A percentile compares a stretch with the other conserved stretches of the same genome.
Conservation (phyloP, 495 filamentous ascomycete genomes). For the Penicillium samsonianum region DNA sequence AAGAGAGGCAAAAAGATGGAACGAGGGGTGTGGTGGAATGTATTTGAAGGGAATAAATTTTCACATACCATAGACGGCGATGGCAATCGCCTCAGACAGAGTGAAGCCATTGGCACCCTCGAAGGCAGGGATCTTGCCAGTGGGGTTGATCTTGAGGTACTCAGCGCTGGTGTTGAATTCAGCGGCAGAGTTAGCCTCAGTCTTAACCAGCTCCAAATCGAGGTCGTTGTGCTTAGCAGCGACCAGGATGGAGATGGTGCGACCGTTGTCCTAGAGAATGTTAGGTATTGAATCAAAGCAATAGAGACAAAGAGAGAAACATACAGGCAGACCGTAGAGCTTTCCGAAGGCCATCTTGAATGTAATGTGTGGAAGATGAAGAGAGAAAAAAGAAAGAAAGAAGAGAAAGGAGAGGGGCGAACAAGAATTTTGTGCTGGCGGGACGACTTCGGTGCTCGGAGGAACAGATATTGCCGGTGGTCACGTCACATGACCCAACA, state of each 20-base stretch:
- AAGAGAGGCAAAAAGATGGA: conserved; percentile 13
- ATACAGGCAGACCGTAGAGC: conserved; percentile 84
- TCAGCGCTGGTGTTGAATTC: conserved; percentile 55
- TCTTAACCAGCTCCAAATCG: conserved; percentile 79
- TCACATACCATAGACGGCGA: conserved; percentile 93
- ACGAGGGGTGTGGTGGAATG: neutral
- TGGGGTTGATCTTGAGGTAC: conserved; percentile 81
- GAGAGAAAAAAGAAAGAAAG: conserved; percentile 33
- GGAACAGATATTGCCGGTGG: conserved; percentile 9
- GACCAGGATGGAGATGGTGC: conserved; percentile 82
- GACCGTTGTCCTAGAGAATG: conserved; percentile 72
- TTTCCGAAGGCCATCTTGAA: conserved; percentile 92
- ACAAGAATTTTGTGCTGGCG: conserved; percentile 43
- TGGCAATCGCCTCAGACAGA: conserved; percentile 87
- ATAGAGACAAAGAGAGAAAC: conserved; percentile 31
- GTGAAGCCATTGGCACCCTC: conserved; percentile 88
- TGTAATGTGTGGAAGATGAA: conserved; percentile 29
- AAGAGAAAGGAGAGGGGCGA: conserved; percentile 36
- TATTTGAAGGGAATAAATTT: conserved; percentile 6
- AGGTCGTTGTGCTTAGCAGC: conserved; percentile 96
- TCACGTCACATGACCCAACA: conserved; percentile 17
- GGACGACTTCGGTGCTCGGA: conserved; percentile 10
- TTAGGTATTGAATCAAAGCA: conserved; percentile 16
- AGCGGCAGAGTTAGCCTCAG: conserved; percentile 46
- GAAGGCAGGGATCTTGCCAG: conserved; percentile 91